Evolutionary conservation across 1,284 basidiomycete species (phyloP).

Genomic region (Naganishia cerealis): DNA sequence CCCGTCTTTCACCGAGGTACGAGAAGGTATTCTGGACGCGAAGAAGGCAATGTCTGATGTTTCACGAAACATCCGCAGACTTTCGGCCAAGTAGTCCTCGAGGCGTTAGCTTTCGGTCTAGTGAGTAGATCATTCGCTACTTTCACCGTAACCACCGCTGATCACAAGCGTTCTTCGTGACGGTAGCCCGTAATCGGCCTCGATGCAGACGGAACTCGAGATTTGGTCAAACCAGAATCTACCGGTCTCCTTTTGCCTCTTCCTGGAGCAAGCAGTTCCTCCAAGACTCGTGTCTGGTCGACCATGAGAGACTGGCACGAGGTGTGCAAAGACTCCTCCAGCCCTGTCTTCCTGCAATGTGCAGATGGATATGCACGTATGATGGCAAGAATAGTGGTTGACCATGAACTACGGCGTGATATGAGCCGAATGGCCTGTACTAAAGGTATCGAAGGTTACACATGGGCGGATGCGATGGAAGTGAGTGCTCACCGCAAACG

Average conservation of each 20-base stretch:
- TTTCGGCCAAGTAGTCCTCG: slow-evolving; percentile 62
- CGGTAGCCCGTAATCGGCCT: slow-evolving; percentile 59
- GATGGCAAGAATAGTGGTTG: slow-evolving; percentile 50
- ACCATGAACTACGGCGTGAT: slow-evolving; percentile 48
- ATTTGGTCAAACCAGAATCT: slow-evolving; percentile 57
- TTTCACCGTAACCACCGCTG: background rate
- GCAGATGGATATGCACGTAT: slow-evolving; percentile 56
- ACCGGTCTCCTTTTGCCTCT: slow-evolving; percentile 57
- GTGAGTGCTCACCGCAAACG: slow-evolving; percentile 37
- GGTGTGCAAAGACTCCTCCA: slow-evolving; percentile 45
- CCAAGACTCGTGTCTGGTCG: slow-evolving; percentile 2
- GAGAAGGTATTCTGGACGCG: slow-evolving; percentile 35
- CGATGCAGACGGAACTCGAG: slow-evolving; percentile 61
- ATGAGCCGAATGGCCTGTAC: slow-evolving; percentile 56
- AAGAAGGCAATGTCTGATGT: slow-evolving; percentile 18
- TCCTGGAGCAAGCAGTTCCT: slow-evolving; percentile 32
- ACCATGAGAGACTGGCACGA: slow-evolving; percentile 44
- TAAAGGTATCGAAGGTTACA: slow-evolving; percentile 54
- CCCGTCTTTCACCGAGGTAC: slow-evolving; percentile 58
- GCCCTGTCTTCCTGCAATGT: slow-evolving; percentile 49
- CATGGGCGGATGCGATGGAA: slow-evolving; percentile 62
- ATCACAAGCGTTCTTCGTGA: background rate
- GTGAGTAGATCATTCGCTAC: slow-evolving; percentile 34
- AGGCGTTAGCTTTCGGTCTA: slow-evolving; percentile 60
- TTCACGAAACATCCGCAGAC: slow-evolving; percentile 52